Evolutionary conservation across 2,329 filamentous ascomycete genomes (phyloP).

Genomic region (Huntiella bhutanensis): DNA sequence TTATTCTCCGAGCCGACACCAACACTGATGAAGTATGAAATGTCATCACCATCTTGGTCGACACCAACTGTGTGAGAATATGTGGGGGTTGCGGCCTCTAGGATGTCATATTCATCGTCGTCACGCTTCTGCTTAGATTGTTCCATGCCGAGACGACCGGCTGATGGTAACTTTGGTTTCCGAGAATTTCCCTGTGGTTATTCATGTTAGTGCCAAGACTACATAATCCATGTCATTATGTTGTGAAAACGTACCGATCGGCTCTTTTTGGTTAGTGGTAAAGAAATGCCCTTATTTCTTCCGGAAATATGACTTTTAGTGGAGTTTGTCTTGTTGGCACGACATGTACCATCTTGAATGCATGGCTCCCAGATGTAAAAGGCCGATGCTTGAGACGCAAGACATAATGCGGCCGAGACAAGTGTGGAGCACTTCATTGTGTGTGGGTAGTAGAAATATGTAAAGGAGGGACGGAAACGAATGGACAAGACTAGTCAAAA

Average conservation of each 20-base stretch:
- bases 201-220: neutral
- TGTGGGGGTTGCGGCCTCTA: constrained; percentile 26
- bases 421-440: constrained; percentile 6
- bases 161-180: neutral
- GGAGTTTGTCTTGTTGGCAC: constrained; percentile 3
- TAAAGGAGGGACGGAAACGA: neutral
- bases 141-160: constrained; percentile 11
- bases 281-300: neutral
- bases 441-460: neutral
- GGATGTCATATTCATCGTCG: constrained; percentile 27
- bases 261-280: constrained; percentile 4
- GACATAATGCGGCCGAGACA: constrained; percentile 3
- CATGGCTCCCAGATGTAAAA: constrained; percentile 13
- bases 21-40: constrained; percentile 43
- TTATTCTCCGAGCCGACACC: constrained; percentile 35
- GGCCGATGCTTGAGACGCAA: constrained; percentile 7
- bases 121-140: constrained; percentile 23
- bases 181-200: neutral
- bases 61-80: constrained; percentile 33
- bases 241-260: constrained; percentile 6
- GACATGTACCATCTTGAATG: constrained; percentile 10
- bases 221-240: neutral
- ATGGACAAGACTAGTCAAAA: neutral
- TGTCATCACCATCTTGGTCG: constrained; percentile 45
- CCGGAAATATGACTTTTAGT: neutral